Evolutionary conservation across 352 stramenopile genomes (phyloP), one percentile per base, ranked within the genome.

Genomic region (Saprolegnia parasitica): DNA sequence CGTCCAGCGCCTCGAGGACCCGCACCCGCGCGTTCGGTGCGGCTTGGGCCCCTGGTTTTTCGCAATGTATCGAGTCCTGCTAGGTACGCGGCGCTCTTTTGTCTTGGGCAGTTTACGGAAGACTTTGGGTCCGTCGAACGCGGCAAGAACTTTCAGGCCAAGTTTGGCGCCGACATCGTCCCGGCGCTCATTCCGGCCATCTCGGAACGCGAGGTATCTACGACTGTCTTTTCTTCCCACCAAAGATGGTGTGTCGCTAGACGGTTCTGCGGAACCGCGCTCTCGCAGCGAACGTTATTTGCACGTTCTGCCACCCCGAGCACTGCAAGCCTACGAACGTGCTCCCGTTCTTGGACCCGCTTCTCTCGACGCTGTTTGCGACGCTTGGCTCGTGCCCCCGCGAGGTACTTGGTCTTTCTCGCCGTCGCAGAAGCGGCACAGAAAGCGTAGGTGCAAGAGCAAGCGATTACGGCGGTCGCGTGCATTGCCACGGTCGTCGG

Each of bases 101-200:
- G 87, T 62, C 75, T 95, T 66, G 87, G 87, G 18, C 87, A 95
- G 71, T 74, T 93, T 32, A 84, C 86, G 13, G 80, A 93, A 57
- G 87, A 93, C 75, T 93, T 93, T 58, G 83, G 84, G 39, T 79
- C 92, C 56, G 83, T 93, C 1, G 83, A 86, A n/a, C 87, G 88
- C 72, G 81, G 81, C 67, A 93, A 91, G 80, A 95, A 95, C 77
- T 95, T 95, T 66, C 85, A 93, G 72, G 83, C 84, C 32, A 88
- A 85, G 62, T 93, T 86, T 78, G 83, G 93, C 76, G 49, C 67
- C 5, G 67, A 77, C 11, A 75, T 93, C 23, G 63, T 95, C 26
- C 87, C 87, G 24, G 78, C 81, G 29, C 77, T 93, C 21, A 91
- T 84, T 39, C 76, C 72, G 37, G 71, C 93, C 54, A 73, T 95